Evolutionary conservation across 2,329 filamentous ascomycete genomes (phyloP).

Genomic region (Paecilomyces fulvus): DNA sequence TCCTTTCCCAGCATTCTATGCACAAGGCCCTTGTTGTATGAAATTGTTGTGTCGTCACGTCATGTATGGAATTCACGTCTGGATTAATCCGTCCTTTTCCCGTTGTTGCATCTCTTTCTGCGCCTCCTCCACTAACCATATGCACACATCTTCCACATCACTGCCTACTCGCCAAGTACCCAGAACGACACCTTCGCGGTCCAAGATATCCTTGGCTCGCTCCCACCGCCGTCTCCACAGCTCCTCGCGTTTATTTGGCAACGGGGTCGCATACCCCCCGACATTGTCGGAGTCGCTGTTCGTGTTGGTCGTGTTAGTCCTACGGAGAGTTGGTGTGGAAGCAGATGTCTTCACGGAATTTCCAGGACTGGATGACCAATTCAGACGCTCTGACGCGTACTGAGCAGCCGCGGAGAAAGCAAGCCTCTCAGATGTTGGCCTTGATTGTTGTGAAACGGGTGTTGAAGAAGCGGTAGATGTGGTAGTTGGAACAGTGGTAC

Average conservation of each 20-base stretch:
- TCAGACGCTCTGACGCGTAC: conserved; percentile 23
- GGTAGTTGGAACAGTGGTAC: conserved; percentile 18
- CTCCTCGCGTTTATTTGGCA: conserved; percentile 41
- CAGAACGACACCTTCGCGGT: conserved; percentile 34
- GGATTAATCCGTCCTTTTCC: background rate
- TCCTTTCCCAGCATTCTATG: background rate
- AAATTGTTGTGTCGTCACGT: background rate
- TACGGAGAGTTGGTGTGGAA: conserved; percentile 14
- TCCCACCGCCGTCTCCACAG: conserved; percentile 42
- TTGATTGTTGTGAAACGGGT: conserved; percentile 6
- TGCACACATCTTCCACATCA: conserved; percentile 37
- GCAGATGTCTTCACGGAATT: conserved; percentile 12
- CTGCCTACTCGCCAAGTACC: conserved; percentile 38
- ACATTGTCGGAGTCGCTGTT: conserved; percentile 3
- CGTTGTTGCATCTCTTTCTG: conserved; percentile 16
- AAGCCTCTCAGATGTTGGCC: conserved; percentile 15
- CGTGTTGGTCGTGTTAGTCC: conserved; percentile 10
- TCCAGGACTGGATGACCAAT: conserved; percentile 6
- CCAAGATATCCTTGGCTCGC: conserved; percentile 35
- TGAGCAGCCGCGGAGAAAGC: conserved; percentile 20
- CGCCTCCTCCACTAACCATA: conserved; percentile 35
- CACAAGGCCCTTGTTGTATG: background rate
- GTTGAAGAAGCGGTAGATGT: conserved; percentile 1
- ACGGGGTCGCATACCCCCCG: conserved; percentile 14
- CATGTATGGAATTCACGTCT: background rate